Percentiles rank a stretch among this genome's conserved stretches.
These are phyloP conservation scores for Globisporangium takayamanum DNA, from an alignment of 352 stramenopile genomes.

Conservation along the genomic window DNA sequence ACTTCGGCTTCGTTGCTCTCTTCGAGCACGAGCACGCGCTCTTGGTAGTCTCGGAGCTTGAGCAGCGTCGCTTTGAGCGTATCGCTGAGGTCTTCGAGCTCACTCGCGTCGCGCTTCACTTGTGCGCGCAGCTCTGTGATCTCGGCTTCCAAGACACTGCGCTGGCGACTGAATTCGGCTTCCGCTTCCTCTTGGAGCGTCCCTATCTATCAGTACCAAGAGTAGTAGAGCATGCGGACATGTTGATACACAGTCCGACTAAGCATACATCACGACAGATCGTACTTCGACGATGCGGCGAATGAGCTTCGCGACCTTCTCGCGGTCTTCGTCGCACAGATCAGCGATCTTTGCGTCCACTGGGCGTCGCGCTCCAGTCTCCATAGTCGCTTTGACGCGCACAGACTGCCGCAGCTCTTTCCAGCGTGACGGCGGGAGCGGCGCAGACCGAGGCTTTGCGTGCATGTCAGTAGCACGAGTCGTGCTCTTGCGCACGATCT, in stretches of 20 bases:
- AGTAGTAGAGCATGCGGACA: too few species aligned
- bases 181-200: constrained; percentile 55
- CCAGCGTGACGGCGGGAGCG: constrained; percentile 40
- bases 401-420: constrained; percentile 63
- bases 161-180: constrained; percentile 37
- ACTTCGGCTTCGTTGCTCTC: constrained; percentile 52
- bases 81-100: constrained; percentile 49
- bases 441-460: constrained; percentile 1
- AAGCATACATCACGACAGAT: too few species aligned
- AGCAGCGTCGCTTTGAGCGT: constrained; percentile 34
- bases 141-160: constrained; percentile 30
- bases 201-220: constrained; percentile 19
- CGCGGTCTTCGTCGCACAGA: constrained; percentile 63
- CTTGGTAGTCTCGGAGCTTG: constrained; percentile 44
- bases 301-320: constrained; percentile 78
- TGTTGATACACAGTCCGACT: not conserved
- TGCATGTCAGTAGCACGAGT: not conserved
- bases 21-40: constrained; percentile 51
- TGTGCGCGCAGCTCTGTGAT: constrained; percentile 45
- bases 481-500: constrained; percentile 14
- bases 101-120: constrained; percentile 30
- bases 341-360: constrained; percentile 50
- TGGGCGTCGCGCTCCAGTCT: constrained; percentile 15
- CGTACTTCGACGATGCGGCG: constrained; percentile 63
- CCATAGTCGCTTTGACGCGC: constrained; percentile 44